Evolutionary conservation across 345 rosid genomes (phyloP), one percentile per base, ranked within the genome.

Genomic region (Citrus trifoliata): DNA sequence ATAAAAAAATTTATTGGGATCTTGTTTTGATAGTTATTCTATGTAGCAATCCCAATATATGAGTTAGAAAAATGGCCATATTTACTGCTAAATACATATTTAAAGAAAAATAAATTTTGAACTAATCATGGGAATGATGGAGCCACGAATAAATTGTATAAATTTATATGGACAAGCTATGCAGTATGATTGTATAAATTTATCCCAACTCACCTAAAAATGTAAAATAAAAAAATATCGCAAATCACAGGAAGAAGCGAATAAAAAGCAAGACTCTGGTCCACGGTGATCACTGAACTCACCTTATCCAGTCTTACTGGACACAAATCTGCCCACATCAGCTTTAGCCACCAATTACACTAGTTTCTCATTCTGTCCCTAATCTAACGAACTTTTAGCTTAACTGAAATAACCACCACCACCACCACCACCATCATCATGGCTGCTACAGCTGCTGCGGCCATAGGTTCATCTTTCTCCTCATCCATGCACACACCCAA

Each of bases 361-460:
- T 7, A 5, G 5, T 66, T 46, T 42, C 56, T 46, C 22, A 0
- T 16, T 19, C 60, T 63, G 21, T 2, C 22, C 58, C 38, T 63
- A 19, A 19, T 27, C 13, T 70, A 46, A 67, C 21, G 35, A 12
- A 25, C 55, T 70, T 42, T 19, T 60, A 38, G 6, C 85, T 12
- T 51, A 77, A 76, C 80, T 16, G 69, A 21, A 60, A 78, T 66
- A 74, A 71, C 83, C 75, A 82, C 80, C 83, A 21, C 61, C 80
- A 56, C 25, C 76, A 10, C 33, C 71, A 22, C 46, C 38, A 38
- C 7, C 56, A 5, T 18, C 58, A 56, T 76, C 74, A 81, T 79
- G 81, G 85, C 89, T 48, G 86, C 90, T 75, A 70, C 88, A 40
- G 87, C 85, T 35, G 85, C 88, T 19, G 86, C 83, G 19, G 83